A percentile compares a stretch with the other conserved stretches of the same genome.
Conservation (phyloP, 2,329 filamentous ascomycete genomes). For the Thielaviopsis punctulata region DNA sequence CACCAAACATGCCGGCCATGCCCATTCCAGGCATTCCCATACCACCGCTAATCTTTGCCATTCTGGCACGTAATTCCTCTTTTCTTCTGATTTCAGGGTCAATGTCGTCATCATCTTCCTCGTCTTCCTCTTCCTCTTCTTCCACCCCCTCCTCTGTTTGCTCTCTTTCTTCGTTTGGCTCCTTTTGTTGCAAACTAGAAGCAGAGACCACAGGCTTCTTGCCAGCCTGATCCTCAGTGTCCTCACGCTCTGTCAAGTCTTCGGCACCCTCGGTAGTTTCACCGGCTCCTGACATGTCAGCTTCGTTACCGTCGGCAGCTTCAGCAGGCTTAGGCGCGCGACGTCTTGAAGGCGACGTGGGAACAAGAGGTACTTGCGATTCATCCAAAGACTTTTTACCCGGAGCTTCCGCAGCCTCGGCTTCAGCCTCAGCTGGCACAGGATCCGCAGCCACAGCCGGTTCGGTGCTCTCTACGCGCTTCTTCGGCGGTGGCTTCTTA, state of each 20-base stretch:
- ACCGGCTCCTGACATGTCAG: constrained; percentile 46
- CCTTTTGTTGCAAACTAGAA: neutral
- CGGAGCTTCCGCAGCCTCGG: constrained; percentile 29
- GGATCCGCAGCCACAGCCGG: constrained; percentile 18
- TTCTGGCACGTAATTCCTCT: constrained; percentile 79
- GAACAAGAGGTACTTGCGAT: constrained; percentile 23
- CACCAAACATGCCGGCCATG: constrained; percentile 85
- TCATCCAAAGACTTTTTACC: constrained; percentile 35
- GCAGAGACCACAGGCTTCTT: constrained; percentile 15
- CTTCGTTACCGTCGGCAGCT: constrained; percentile 42
- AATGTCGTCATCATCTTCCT: constrained; percentile 69
- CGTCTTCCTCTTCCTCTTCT: constrained; percentile 43
- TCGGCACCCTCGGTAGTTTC: constrained; percentile 46
- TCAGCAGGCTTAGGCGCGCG: constrained; percentile 21
- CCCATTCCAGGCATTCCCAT: constrained; percentile 96
- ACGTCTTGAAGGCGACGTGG: constrained; percentile 35
- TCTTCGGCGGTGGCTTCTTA: constrained; percentile 54
- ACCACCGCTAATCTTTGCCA: constrained; percentile 96
- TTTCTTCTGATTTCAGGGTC: constrained; percentile 75
- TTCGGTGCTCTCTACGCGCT: constrained; percentile 34
- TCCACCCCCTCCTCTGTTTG: constrained; percentile 22
- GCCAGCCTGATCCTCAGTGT: constrained; percentile 43
- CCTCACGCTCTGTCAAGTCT: constrained; percentile 52
- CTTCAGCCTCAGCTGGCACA: constrained; percentile 26
- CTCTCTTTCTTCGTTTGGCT: neutral